These are phyloP conservation scores for Schoenoplectus tabernaemontani DNA, from an alignment of 202 grass and related monocot species.

Conservation along the genomic window DNA sequence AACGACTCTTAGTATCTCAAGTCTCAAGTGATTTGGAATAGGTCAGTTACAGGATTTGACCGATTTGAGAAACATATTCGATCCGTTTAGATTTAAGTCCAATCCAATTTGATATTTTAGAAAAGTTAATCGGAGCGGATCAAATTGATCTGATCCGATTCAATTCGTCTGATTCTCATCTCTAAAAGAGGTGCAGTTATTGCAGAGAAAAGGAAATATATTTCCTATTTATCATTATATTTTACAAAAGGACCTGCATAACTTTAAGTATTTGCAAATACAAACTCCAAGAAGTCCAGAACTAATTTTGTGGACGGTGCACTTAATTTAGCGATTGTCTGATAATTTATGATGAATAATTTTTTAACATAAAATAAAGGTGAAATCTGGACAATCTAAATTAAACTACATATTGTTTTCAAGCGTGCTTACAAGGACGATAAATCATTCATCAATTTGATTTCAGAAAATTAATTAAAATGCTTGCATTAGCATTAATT, in stretches of 20 bases:
- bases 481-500: no score
- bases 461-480: no score
- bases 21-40: background rate
- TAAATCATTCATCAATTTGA: background rate
- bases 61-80: no score
- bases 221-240: background rate
- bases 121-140: no score
- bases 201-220: background rate
- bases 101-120: no score
- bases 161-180: no score
- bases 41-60: no score
- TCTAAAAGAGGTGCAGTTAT: slow-evolving; percentile 2
- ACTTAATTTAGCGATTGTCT: background rate
- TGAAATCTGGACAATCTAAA: background rate
- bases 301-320: background rate
- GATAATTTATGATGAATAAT: background rate
- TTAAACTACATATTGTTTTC: background rate
- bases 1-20: slow-evolving; percentile 16
- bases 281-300: background rate
- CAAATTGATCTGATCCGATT: no score
- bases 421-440: background rate
- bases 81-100: no score
- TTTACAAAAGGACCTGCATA: background rate
- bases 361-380: background rate
- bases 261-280: background rate